Evolutionary conservation across 257 asterid species (phyloP).

Genomic region (Solanum bulbocastanum): DNA sequence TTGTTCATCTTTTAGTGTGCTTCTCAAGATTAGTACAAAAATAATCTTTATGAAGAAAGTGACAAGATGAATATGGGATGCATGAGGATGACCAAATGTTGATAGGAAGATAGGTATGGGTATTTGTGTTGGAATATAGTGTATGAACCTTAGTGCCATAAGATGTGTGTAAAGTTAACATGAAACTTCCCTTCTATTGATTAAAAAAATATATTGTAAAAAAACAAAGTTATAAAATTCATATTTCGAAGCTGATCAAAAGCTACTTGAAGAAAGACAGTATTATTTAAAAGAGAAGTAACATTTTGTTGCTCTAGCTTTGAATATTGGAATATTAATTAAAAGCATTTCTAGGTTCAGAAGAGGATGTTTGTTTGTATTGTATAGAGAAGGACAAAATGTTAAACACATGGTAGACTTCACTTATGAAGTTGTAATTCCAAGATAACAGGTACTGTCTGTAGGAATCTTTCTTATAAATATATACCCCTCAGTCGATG

Average conservation of each 20-base stretch:
- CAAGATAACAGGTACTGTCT: not conserved
- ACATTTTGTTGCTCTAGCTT: not conserved
- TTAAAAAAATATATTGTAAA: not conserved
- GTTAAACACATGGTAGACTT: not conserved
- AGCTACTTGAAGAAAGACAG: not conserved
- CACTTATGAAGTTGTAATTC: not conserved
- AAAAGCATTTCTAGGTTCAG: not conserved
- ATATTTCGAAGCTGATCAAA: not conserved
- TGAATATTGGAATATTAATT: not conserved
- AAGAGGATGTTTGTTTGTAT: not conserved
- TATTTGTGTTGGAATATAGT: not conserved
- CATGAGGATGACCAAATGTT: not conserved
- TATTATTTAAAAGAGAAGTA: not conserved
- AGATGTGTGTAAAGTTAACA: not conserved
- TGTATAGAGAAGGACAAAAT: not conserved
- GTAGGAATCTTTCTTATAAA: not conserved
- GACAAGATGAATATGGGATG: not conserved
- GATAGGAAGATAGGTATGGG: not conserved
- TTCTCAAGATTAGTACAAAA: not conserved
- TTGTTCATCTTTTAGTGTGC: not conserved
- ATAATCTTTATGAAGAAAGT: not conserved
- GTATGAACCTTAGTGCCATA: not conserved
- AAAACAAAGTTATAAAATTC: not conserved
- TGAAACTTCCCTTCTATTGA: not conserved
- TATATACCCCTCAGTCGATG: not conserved